Evolutionary conservation across 441 rosid genomes (phyloP).

Genomic region (Croton setiger): DNA sequence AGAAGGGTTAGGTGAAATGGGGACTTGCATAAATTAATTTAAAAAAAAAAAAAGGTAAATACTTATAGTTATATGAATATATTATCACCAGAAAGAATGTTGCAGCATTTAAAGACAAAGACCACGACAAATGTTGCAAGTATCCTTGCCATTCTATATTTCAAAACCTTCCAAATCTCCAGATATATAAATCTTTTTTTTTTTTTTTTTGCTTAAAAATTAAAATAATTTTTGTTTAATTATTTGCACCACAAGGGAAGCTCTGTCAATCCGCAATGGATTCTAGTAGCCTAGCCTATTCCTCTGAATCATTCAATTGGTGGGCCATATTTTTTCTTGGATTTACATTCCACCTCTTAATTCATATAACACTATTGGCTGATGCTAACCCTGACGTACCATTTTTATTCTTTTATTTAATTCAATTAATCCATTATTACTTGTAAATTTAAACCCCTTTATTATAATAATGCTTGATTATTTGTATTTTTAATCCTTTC

Average conservation of each 20-base stretch:
- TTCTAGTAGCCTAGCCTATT: conserved; percentile 36
- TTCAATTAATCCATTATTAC: neutral
- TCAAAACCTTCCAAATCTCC: conserved; percentile 43
- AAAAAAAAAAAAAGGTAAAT: neutral
- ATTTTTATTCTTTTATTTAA: neutral
- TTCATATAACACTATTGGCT: neutral
- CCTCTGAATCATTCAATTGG: conserved; percentile 40
- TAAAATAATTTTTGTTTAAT: too few species aligned
- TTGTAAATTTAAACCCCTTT: too few species aligned
- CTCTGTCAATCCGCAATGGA: conserved; percentile 38
- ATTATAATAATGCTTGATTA: too few species aligned
- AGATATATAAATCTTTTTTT: conserved; percentile 1
- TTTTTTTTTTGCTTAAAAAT: too few species aligned
- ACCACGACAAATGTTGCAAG: conserved; percentile 46
- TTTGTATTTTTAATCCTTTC: too few species aligned
- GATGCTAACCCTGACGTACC: conserved; percentile 8
- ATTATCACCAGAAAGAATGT: conserved; percentile 42
- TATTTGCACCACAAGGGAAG: conserved; percentile 19
- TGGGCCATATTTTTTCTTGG: conserved; percentile 37
- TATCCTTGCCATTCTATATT: conserved; percentile 24
- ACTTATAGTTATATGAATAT: neutral
- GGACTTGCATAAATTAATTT: neutral
- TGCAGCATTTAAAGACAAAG: conserved; percentile 53
- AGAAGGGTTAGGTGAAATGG: neutral
- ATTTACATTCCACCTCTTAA: conserved; percentile 13